These are phyloP conservation scores for Salix udensis DNA, from an alignment of 345 rosid species.

Conservation along the genomic window DNA sequence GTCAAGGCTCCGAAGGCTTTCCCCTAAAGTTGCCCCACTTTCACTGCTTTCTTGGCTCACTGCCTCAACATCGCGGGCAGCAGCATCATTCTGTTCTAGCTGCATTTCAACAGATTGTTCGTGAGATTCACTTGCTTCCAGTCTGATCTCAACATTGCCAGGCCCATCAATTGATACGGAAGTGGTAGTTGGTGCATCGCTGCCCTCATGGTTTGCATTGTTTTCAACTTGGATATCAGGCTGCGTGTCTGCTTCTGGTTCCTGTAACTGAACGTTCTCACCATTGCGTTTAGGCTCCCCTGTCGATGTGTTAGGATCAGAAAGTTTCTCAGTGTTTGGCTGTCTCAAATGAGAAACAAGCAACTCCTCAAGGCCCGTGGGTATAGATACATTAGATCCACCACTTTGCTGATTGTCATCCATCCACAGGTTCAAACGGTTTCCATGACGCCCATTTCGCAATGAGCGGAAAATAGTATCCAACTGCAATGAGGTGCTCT, in stretches of 20 bases:
- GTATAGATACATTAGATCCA: constrained; percentile 74
- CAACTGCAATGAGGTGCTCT: constrained; percentile 47
- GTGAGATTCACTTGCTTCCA: constrained; percentile 42
- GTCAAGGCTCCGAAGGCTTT: constrained; percentile 93
- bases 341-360: constrained; percentile 83
- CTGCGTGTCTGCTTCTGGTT: constrained; percentile 37
- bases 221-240: constrained; percentile 50
- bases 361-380: constrained; percentile 89
- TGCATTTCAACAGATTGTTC: constrained; percentile 83
- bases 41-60: constrained; percentile 97
- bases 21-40: constrained; percentile 93
- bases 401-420: constrained; percentile 76
- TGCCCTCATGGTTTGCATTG: constrained; percentile 41
- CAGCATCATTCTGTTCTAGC: constrained; percentile 77
- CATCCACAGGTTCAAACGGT: constrained; percentile 85
- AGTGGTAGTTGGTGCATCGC: constrained; percentile 34
- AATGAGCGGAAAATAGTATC: constrained; percentile 83
- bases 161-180: constrained; percentile 40
- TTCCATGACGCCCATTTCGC: constrained; percentile 82
- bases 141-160: constrained; percentile 42
- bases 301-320: constrained; percentile 45
- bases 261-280: constrained; percentile 42
- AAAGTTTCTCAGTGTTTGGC: constrained; percentile 56
- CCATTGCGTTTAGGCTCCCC: constrained; percentile 49
- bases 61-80: constrained; percentile 86